Base-by-base conservation (phyloP, 2,329 filamentous ascomycete species). In the Raffaelea arxii region DNA sequence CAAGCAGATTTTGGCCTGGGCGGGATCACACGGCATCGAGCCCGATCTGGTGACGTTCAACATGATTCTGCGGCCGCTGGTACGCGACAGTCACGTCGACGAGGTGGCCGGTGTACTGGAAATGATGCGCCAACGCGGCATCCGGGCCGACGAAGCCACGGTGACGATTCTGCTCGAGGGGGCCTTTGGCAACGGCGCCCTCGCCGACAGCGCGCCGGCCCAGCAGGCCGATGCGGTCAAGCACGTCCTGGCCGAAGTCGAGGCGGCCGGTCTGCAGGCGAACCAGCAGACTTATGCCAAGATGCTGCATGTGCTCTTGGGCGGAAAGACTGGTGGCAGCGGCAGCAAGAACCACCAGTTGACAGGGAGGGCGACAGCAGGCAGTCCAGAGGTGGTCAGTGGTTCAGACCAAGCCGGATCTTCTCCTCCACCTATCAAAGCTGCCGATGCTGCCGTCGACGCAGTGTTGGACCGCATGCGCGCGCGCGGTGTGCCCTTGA, bases 131-230 rank as follows among this genome's bases (percentile, higher is more conserved):
- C 52, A 59, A 3, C 62, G 70, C 16, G 69, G 70, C 3, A 61
- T 87, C 24, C 54, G 69, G 25, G 74, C 81, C 1, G 78, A 89
- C 59, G 68, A 72, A n/a, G 74, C 74, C 6, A 92, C 87, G 1
- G 86, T 86, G 61, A 85, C 80, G 21, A 78, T 87, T 51, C 70
- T 92, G 47, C 68, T 92, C 7, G 78, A 84, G 37, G 75, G 74
- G 56, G 62, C 76, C 65, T 77, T 53, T 19, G 52, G 50, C 55
- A 57, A 65, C 51, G 58, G 65, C 50, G 54, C 61, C 36, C 62
- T 77, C 37, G 56, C 63, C 16, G 39, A 42, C n/a, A 35, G 40
- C 37, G 22, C n/a, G n/a, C 25, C 47, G 3, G 30, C 25, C 11
- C 39, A 41, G 42, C 50, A 46, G 46, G 43, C 37, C 11, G 46